Conservation (phyloP, 2,329 filamentous ascomycete genomes). For the Talaromyces sp. region DNA sequence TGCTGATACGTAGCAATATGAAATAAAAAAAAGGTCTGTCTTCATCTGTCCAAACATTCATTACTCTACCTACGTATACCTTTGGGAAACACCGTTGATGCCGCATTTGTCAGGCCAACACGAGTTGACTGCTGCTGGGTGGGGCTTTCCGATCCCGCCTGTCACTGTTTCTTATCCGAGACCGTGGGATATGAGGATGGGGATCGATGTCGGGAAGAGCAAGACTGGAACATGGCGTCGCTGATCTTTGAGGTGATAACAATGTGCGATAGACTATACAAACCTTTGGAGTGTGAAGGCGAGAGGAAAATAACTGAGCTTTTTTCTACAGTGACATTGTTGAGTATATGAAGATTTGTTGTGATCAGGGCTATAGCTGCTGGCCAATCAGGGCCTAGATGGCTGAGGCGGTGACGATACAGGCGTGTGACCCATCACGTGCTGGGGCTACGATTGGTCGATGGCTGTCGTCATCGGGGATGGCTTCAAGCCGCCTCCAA, state of each 20-base stretch:
- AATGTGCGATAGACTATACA: neutral
- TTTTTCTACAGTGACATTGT: neutral
- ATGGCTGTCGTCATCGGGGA: conserved; percentile 16
- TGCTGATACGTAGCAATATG: neutral
- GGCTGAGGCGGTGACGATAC: conserved; percentile 8
- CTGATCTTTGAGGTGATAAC: neutral
- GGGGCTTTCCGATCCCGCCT: neutral
- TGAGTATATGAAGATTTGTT: neutral
- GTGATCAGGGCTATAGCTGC: neutral
- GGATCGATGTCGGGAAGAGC: neutral
- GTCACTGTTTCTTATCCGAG: neutral
- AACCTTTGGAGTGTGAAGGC: too few relatives aligned
- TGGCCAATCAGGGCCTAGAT: neutral
- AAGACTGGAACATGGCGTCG: neutral
- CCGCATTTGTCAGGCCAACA: neutral
- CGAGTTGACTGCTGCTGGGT: neutral
- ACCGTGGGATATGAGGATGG: neutral
- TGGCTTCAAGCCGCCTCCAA: conserved; percentile 11
- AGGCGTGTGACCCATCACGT: conserved; percentile 17
- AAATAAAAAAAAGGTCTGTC: neutral
- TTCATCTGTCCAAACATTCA: neutral
- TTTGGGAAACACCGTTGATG: neutral
- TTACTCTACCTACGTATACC: neutral
- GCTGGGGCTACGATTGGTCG: conserved; percentile 9
- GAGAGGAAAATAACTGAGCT: neutral